Percentiles rank a stretch among this genome's conserved stretches.
phyloP scores from a whole-genome alignment of 805 yeast species.

The Ogataea angusta region DNA sequence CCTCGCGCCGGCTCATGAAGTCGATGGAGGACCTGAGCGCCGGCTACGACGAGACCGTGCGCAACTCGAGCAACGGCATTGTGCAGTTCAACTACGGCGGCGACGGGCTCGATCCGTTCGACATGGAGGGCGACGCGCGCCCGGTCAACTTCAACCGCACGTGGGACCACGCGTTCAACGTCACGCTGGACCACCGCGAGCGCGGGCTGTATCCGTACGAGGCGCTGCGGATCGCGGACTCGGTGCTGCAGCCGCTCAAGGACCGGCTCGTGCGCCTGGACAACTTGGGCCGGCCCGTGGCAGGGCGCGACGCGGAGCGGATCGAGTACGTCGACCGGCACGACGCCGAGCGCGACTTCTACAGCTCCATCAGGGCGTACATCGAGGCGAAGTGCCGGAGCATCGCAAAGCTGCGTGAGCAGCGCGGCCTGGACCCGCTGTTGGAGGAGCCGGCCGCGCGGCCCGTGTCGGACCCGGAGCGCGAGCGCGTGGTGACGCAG shows the following conservation, averaged over 20 bases:
- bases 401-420: constrained; percentile 56
- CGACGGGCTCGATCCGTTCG: constrained; percentile 96
- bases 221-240: constrained; percentile 52
- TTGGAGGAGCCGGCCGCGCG: constrained; percentile 41
- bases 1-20: constrained; percentile 97
- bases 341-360: constrained; percentile 86
- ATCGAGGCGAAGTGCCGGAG: constrained; percentile 52
- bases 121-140: constrained; percentile 98
- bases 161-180: constrained; percentile 87
- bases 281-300: constrained; percentile 58
- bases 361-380: constrained; percentile 68
- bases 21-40: constrained; percentile 94
- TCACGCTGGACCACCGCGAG: constrained; percentile 59
- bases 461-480: constrained; percentile 18
- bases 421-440: constrained; percentile 39
- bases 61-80: constrained; percentile 93
- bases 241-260: constrained; percentile 60
- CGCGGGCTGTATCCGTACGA: constrained; percentile 67
- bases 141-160: constrained; percentile 93
- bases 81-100: constrained; percentile 99
- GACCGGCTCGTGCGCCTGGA: constrained; percentile 61
- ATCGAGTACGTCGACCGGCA: constrained; percentile 67
- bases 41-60: constrained; percentile 88
- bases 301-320: constrained; percentile 58
- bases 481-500: constrained; percentile 55